Percentiles rank a stretch among this genome's conserved stretches.
phyloP scores from a whole-genome alignment of 1,284 basidiomycete genomes.

The Porodaedalea pini region DNA sequence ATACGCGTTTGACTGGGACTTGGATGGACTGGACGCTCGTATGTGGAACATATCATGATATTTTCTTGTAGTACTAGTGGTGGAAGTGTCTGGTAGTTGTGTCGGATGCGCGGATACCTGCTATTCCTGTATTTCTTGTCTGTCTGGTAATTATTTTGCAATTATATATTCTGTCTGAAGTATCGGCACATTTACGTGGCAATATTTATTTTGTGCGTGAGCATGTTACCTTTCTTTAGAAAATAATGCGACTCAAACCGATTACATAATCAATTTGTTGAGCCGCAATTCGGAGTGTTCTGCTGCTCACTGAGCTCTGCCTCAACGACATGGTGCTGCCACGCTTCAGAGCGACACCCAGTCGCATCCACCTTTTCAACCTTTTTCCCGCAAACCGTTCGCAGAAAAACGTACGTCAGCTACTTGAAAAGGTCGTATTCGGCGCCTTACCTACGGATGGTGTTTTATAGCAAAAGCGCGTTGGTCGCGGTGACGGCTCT shows the following conservation, averaged over 20 bases:
- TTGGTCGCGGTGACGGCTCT: slow-evolving; percentile 90
- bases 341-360: slow-evolving; percentile 18
- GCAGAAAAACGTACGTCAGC: slow-evolving; percentile 18
- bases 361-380: slow-evolving; percentile 21
- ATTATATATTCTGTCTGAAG: too few species aligned
- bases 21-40: background rate
- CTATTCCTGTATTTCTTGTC: too few species aligned
- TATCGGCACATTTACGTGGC: too few species aligned
- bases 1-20: slow-evolving; percentile 5
- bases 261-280: too few species aligned
- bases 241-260: too few species aligned
- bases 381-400: slow-evolving; percentile 16
- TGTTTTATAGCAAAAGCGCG: slow-evolving; percentile 75
- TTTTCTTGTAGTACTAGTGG: too few species aligned
- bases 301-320: background rate
- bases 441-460: background rate
- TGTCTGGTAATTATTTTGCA: too few species aligned
- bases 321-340: slow-evolving; percentile 9
- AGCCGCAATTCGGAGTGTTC: background rate
- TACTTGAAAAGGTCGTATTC: background rate
- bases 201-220: too few species aligned
- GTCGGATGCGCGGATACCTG: too few species aligned
- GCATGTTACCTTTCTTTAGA: too few species aligned
- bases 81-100: too few species aligned
- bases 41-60: too few species aligned